Base-by-base conservation (phyloP, 2,329 filamentous ascomycete species). In the Talaromyces piceae region DNA sequence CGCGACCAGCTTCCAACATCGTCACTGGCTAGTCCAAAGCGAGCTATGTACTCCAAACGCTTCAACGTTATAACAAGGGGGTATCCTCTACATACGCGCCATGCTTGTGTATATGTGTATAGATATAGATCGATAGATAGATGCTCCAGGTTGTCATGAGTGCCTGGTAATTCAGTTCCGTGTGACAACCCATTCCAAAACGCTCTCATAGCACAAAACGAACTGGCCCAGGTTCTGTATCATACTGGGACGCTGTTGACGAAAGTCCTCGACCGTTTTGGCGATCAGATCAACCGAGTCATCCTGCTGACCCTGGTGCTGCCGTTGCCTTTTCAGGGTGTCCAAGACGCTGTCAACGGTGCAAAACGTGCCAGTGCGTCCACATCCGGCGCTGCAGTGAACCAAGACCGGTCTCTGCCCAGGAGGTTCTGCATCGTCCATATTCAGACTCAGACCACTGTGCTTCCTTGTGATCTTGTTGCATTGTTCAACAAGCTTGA, bases 281-380 rank as follows among this genome's bases (percentile, higher is more conserved):
- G 88, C 84, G 45, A 98, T 83, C 54, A 97, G 69, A 66, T 98
- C 93, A 2, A 87, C 64, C 23, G 81, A 77, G 44, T 88, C 82
- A 55, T 86, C 26, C 13, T 2, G 12, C 20, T 39, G 16, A 13
- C 26, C 37, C 41, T 37, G 31, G 16, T 41, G 46, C 54, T 68
- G 66, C 18, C 74, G 79, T 68, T 95, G 90, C n/a, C 88, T 83
- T 73, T 95, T 95, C 54, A 98, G 73, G 87, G 96, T 95, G 68
- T 96, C 91, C 51, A 97, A 85, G 7, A 97, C 93, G 33, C 86
- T 91, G 66, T 97, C 93, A 13, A 97, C 90, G 0, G 93, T 95
- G 67, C 93, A 97, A 64, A 97, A 98, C 0, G 93, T 91, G 3
- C 93, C 93, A 0, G 93, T 98, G 12, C 93, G 86, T 0, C 93